Evolutionary conservation across 768 basidiomycete species (phyloP), one percentile per base, ranked within the genome.

Genomic region (Suillus subluteus): DNA sequence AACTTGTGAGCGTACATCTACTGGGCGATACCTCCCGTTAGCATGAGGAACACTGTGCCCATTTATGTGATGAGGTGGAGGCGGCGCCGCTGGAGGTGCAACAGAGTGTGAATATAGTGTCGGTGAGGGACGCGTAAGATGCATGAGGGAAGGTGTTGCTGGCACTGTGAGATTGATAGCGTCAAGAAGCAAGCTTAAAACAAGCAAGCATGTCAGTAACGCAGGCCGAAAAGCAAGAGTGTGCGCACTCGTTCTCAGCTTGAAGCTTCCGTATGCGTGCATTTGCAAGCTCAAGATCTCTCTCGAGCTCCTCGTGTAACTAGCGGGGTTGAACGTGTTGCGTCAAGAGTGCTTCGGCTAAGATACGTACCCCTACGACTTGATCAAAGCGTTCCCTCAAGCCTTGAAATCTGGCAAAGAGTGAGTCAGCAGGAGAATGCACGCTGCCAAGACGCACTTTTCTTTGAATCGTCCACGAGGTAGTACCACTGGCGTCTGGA

Each of bases 381-480:
- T 75, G 74, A 56, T 79, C 76, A 44, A 72, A 78, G 58, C 71
- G 76, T 73, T 79, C 78, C 21, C 75, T 74, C 6, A 78, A 70
- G 6, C 63, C 32, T 26, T 79, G 76, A 43, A 75, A 78, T 63
- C 76, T 78, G 26, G 3, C 26, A 40, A 13, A 9, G 4, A 12
- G 35, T 30, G 26, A 46, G 59, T 4, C 23, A 30, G 18, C 4
- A 3, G 2, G 16, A 21, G n/a, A 2, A 11, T 23, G 16, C 8
- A 15, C 26, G 3, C 18, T 5, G 9, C 23, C 23, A 5, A 61
- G 12, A 62, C 74, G 9, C 50, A 79, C 76, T 77, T 77, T 70
- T 79, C 76, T 38, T 77, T 77, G 70, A 76, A 79, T 46, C 76
- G 70, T 32, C 59, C 59, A 32, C 59, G 59, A 32, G 26, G 48